phyloP scores from a whole-genome alignment of 2,329 filamentous ascomycete species.

The Arthrobotrys entomopaga region DNA sequence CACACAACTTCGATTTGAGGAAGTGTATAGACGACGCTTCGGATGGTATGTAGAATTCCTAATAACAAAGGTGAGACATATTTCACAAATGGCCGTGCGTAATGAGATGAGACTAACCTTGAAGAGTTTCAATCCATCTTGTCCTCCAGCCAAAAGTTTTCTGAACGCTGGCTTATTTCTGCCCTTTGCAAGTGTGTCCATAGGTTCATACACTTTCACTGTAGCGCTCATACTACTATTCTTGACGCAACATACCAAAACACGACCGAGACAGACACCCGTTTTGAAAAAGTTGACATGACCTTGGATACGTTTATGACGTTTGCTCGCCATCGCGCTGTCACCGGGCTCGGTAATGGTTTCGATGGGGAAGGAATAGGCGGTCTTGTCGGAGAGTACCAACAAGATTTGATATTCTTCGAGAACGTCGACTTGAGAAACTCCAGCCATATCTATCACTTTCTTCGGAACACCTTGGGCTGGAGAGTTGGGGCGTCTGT shows the following conservation, averaged over 20 bases:
- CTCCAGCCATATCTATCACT: constrained; percentile 84
- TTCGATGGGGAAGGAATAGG: constrained; percentile 87
- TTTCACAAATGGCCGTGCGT: constrained; percentile 53
- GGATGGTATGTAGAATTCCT: constrained; percentile 97
- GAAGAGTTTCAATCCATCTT: constrained; percentile 95
- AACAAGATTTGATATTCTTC: constrained; percentile 94
- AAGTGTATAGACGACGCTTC: constrained; percentile 99
- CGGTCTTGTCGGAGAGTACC: constrained; percentile 90
- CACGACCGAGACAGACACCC: constrained; percentile 90
- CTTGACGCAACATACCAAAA: constrained; percentile 96
- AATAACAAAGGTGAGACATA: constrained; percentile 26
- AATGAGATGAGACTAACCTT: constrained; percentile 67
- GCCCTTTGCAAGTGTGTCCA: constrained; percentile 89
- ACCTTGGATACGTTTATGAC: constrained; percentile 94
- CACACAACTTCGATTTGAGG: constrained; percentile 93
- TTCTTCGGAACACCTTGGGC: constrained; percentile 74
- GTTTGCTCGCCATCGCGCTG: constrained; percentile 77
- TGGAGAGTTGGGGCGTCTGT: constrained; percentile 86
- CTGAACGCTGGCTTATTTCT: constrained; percentile 95
- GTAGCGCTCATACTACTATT: constrained; percentile 91
- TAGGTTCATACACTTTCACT: constrained; percentile 99
- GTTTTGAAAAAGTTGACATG: constrained; percentile 99
- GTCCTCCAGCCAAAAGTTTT: constrained; percentile 92
- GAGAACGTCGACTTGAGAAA: constrained; percentile 94
- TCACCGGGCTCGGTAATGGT: constrained; percentile 84